Evolutionary conservation across 176 grass and related monocot genomes (phyloP).

Genomic region (Lolium perenne): DNA sequence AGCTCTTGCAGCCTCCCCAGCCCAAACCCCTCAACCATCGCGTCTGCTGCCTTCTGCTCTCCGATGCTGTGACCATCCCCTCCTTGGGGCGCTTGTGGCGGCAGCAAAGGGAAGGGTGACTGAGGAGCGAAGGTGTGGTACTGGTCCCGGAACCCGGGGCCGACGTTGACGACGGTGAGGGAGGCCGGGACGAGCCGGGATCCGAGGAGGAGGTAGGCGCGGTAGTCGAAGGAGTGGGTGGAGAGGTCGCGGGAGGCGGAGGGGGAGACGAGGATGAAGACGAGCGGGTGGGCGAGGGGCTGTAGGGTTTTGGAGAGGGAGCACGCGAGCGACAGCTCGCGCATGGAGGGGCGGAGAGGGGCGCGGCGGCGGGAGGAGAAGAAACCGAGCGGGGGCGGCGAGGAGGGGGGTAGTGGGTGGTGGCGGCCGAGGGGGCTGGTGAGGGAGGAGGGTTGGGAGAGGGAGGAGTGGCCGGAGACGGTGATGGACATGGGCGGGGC

Average conservation of each 20-base stretch:
- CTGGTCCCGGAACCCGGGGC: slow-evolving; percentile 57
- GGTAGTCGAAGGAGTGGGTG: slow-evolving; percentile 51
- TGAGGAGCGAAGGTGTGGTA: slow-evolving; percentile 53
- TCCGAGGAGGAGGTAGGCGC: slow-evolving; percentile 57
- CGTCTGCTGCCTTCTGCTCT: slow-evolving; percentile 55
- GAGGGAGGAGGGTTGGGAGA: slow-evolving; percentile 47
- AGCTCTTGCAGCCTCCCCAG: slow-evolving; percentile 44
- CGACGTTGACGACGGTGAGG: slow-evolving; percentile 54
- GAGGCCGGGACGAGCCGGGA: slow-evolving; percentile 55
- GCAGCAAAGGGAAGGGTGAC: slow-evolving; percentile 57
- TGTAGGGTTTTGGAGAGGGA: slow-evolving; percentile 44
- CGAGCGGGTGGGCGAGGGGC: slow-evolving; percentile 29
- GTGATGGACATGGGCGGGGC: slow-evolving; percentile 45
- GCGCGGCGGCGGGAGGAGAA: slow-evolving; percentile 72
- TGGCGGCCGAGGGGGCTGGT: slow-evolving; percentile 52
- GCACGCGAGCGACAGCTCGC: slow-evolving; percentile 51
- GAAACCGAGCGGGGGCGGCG: slow-evolving; percentile 49
- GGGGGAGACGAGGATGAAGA: slow-evolving; percentile 40
- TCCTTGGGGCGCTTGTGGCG: not conserved
- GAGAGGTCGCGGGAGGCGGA: slow-evolving; percentile 28
- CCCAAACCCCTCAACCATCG: slow-evolving; percentile 49
- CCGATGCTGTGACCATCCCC: slow-evolving; percentile 1
- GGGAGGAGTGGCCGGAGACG: slow-evolving; percentile 57
- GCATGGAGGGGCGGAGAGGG: slow-evolving; percentile 61
- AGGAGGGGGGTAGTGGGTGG: not conserved